Evolutionary conservation across 345 rosid species (phyloP).

Genomic region (Gossypium bickii): DNA sequence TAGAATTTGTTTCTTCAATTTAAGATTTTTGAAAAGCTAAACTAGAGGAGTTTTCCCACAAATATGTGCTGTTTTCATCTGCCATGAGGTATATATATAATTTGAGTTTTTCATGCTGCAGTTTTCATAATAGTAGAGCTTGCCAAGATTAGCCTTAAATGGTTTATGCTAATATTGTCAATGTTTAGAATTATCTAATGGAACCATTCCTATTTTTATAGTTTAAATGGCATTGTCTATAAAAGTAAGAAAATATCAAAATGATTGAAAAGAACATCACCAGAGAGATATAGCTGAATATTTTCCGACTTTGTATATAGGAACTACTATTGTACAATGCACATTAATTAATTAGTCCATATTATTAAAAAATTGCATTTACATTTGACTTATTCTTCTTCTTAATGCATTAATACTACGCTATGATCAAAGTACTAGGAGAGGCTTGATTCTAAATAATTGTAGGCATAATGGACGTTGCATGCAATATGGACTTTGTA

Average conservation of each 20-base stretch:
- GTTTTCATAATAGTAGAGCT: not conserved
- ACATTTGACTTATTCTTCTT: not conserved
- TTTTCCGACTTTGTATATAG: not conserved
- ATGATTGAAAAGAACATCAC: not conserved
- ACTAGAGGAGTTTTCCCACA: not conserved
- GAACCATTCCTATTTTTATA: not conserved
- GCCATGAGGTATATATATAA: not conserved
- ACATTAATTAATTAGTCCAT: not conserved
- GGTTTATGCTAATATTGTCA: not conserved
- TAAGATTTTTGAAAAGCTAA: not conserved
- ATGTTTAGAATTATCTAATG: not conserved
- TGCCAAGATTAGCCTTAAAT: not conserved
- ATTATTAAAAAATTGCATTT: not conserved
- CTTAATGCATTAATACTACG: not conserved
- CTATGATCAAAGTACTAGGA: not conserved
- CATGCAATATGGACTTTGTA: no score
- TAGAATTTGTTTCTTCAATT: not conserved
- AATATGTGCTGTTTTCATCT: not conserved
- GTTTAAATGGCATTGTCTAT: not conserved
- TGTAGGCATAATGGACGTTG: no score
- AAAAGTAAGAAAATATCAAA: not conserved
- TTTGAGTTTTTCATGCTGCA: not conserved
- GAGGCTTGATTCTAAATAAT: no score
- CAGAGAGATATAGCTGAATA: not conserved
- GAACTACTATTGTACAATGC: not conserved